phyloP scores from a whole-genome alignment of 805 yeast genomes.

The Saccharomycopsis vini region DNA sequence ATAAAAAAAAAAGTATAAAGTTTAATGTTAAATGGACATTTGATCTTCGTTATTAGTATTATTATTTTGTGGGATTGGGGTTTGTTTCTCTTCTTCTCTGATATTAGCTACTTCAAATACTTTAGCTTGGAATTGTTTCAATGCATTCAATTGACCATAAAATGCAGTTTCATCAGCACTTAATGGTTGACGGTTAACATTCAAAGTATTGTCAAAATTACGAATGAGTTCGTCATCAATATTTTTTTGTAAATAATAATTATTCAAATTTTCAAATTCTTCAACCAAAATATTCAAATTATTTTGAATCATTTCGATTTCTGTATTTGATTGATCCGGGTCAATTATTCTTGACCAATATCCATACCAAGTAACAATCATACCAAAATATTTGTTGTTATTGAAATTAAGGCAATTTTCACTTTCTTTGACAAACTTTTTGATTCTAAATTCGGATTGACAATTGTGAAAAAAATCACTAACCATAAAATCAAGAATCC shows the following conservation, averaged over 20 bases:
- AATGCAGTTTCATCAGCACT: conserved; percentile 6
- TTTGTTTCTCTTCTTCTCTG: too few relatives aligned
- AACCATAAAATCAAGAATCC: too few relatives aligned
- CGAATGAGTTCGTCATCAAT: conserved; percentile 10
- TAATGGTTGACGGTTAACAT: not conserved
- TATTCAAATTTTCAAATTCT: conserved; percentile 18
- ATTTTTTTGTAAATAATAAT: conserved; percentile 15
- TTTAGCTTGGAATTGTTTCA: conserved; percentile 6
- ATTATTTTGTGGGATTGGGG: too few relatives aligned
- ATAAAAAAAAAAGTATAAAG: too few relatives aligned
- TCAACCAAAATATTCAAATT: not conserved
- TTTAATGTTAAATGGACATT: too few relatives aligned
- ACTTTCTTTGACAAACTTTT: conserved; percentile 9
- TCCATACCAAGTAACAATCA: conserved; percentile 11
- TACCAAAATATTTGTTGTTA: conserved; percentile 14
- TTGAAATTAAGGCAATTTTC: conserved; percentile 6
- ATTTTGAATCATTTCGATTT: not conserved
- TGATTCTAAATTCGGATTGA: conserved; percentile 8
- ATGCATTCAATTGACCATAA: conserved; percentile 6
- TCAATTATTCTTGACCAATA: conserved; percentile 3
- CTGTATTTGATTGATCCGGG: too few relatives aligned
- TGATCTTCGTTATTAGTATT: too few relatives aligned
- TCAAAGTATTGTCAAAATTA: not conserved
- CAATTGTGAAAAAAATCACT: conserved; percentile 11
- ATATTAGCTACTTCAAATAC: too few relatives aligned